Evolutionary conservation across 2,329 filamentous ascomycete genomes (phyloP).

Genomic region (Aspergillus nomiae): DNA sequence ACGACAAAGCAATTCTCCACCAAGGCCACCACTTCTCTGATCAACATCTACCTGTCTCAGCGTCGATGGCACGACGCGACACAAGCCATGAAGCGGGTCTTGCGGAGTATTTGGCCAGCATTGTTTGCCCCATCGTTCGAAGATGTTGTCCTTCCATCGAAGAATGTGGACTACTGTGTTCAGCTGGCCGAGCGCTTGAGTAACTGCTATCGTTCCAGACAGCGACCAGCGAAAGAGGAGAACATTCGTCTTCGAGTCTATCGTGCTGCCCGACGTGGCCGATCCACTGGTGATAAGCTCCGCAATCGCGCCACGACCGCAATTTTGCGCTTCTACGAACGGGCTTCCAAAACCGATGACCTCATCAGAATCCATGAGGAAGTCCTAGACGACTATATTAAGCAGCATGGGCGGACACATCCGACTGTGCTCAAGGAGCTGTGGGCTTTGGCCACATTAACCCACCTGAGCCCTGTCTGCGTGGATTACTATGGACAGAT

Average conservation of each 20-base stretch:
- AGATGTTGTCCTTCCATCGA: slow-evolving; percentile 47
- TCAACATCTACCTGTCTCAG: slow-evolving; percentile 47
- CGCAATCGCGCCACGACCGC: slow-evolving; percentile 29
- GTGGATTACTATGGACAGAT: slow-evolving; percentile 44
- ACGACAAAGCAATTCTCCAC: slow-evolving; percentile 46
- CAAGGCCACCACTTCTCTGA: slow-evolving; percentile 43
- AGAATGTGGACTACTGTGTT: slow-evolving; percentile 49
- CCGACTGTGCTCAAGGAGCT: slow-evolving; percentile 39
- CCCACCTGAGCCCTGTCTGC: slow-evolving; percentile 38
- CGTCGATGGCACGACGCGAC: slow-evolving; percentile 52
- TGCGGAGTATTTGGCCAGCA: slow-evolving; percentile 50
- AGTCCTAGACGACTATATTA: slow-evolving; percentile 40
- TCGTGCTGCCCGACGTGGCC: slow-evolving; percentile 31
- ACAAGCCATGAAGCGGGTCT: slow-evolving; percentile 47
- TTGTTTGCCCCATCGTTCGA: slow-evolving; percentile 49
- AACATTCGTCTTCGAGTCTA: slow-evolving; percentile 41
- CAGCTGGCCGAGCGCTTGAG: slow-evolving; percentile 51
- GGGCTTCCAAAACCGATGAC: slow-evolving; percentile 35
- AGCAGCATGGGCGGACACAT: slow-evolving; percentile 38
- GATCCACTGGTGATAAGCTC: slow-evolving; percentile 34
- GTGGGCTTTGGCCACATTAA: slow-evolving; percentile 39
- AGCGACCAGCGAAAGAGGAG: slow-evolving; percentile 39
- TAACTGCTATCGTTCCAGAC: slow-evolving; percentile 47
- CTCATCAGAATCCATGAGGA: slow-evolving; percentile 43
- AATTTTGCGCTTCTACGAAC: slow-evolving; percentile 33